Evolutionary conservation across 768 basidiomycete genomes (phyloP).

Genomic region (Agaricus blazei): DNA sequence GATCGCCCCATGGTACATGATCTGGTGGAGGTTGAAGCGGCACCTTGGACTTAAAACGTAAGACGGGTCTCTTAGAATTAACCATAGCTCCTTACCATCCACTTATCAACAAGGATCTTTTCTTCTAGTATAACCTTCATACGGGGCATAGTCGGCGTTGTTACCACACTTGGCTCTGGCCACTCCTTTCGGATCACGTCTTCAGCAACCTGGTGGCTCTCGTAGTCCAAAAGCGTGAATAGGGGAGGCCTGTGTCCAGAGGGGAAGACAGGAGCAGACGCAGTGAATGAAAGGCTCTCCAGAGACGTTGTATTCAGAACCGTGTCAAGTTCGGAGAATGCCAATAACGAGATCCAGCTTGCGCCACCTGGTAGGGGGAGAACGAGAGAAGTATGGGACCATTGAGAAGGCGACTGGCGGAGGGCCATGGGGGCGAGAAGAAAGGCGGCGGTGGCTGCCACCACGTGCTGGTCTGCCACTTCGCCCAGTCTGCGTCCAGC

Average conservation of each 20-base stretch:
- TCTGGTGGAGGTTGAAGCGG: background rate
- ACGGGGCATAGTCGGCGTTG: conserved; percentile 3
- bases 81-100: background rate
- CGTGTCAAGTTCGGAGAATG: background rate
- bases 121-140: conserved; percentile 4
- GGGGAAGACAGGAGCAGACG: background rate
- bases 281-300: background rate
- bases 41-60: conserved; percentile 1
- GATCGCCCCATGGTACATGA: conserved; percentile 1
- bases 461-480: too few species aligned
- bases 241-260: conserved; percentile 1
- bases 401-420: background rate
- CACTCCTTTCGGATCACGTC: background rate
- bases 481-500: background rate
- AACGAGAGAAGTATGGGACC: conserved; percentile 1
- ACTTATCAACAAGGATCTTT: conserved; percentile 1
- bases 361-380: background rate
- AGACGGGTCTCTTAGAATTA: background rate
- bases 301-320: background rate
- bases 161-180: background rate
- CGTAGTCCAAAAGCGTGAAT: conserved; percentile 1
- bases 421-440: background rate
- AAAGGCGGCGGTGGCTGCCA: background rate
- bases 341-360: background rate
- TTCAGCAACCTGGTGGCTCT: background rate